Evolutionary conservation across 768 basidiomycete genomes (phyloP), one percentile per base, ranked within the genome.

Genomic region (Trametopsis cervina): DNA sequence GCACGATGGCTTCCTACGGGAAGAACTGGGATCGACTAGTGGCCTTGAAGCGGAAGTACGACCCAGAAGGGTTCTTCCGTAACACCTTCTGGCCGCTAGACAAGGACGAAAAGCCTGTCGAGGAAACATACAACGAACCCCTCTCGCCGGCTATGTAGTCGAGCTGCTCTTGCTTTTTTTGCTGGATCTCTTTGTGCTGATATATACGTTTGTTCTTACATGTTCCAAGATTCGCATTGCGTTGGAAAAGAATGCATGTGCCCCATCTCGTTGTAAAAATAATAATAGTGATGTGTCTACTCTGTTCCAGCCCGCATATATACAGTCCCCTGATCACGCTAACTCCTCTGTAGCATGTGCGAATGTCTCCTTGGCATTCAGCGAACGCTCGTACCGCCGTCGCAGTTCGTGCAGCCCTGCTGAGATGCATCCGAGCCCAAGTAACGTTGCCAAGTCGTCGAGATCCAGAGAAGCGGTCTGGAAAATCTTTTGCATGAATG

Each of bases 401-500:
- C 94, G 69, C 17, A 68, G 78, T 68, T 96, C 91, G 61, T 97
- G 93, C 55, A 89, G 40, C 23, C 58, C 60, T 57, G 88, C 76
- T 41, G 87, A 87, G 5, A 73, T 69, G 4, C 59, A 77, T 1
- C 79, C 91, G 40, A 96, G 69, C 11, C 69, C 66, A 21, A 97
- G 62, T 2, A 98, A 72, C 24, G 83, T 77, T 11, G 71, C 66
- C 52, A 98, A 55, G 66, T 98, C 95, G 42, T 74, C 65, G 29
- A 70, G 44, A 25, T 74, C 69, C 12, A 98, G 70, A 11, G 89
- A 82, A 52, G 85, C 89, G 22, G 95, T 97, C 70, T 97, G 93
- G 77, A 97, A 98, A 45, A 97, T 74, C 42, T 76, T 71, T 65
- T 98, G 95, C 77, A 96, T 80, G 55, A 91, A 73, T 0, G 93